Evolutionary conservation across 106 monocot genomes (phyloP), one percentile per base, ranked within the genome.

Genomic region (Dendrobium nobile): DNA sequence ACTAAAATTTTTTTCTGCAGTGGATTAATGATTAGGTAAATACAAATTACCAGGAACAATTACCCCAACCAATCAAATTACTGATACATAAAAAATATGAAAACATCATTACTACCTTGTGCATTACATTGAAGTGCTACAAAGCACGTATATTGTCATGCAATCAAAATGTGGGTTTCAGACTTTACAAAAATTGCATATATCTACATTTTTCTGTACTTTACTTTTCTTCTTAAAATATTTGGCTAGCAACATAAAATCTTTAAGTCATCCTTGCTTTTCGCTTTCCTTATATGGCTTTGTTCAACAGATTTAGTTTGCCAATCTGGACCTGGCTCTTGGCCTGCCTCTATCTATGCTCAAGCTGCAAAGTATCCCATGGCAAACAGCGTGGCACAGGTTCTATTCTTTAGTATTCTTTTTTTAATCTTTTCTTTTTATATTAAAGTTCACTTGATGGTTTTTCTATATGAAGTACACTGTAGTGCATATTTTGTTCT

Each of bases 381-480:
- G 99, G 99, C 89, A 85, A 93, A 88, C 79, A 95, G 99, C 87
- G 88, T 87, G 79, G 99, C 99, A 72, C 99, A 99, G 99, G 99
- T 98, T 88, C 41, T 41, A 68, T 43, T 33, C 10, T 77, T n/a
- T 31, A 40, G 13, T 74, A 79, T 80, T 80, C 67, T 74, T 43
- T 41, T 74, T 4, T 74, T 43, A 41, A 41, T 41, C 41, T 15
- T 10, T 37, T 43, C 8, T 42, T 19, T 33, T 42, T 16, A 4
- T 3, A 37, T 37, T 37, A 3, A 37, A 20, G 33, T 74, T 19
- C 19, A 33, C 17, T 74, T 74, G 27, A 70, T 27, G 20, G 4
- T 7, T n/a, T 61, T 61, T 7, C 22, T 22, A 22, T 61, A 22
- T 61, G 61, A 5, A 51, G n/a, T 61, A 22, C 22, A 19, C 56